phyloP scores from a whole-genome alignment of 257 asterid species.

The Cynanchum wilfordii region DNA sequence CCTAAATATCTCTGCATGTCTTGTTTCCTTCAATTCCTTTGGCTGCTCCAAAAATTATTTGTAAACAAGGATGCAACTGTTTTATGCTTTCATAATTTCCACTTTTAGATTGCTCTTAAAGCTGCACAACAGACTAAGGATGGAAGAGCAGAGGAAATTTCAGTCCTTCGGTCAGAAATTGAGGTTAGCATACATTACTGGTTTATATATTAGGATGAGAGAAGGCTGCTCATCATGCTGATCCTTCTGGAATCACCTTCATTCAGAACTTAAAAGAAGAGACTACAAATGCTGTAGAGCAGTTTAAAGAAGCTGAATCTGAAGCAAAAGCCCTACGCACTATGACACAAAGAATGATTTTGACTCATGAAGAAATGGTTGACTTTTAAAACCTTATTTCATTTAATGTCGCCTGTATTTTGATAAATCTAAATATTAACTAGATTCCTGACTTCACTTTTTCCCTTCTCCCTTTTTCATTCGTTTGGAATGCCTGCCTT shows the following conservation, averaged over 20 bases:
- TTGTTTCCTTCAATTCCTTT: not conserved
- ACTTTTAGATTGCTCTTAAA: slow-evolving; percentile 80
- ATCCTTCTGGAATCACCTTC: slow-evolving; percentile 24
- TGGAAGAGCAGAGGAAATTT: slow-evolving; percentile 76
- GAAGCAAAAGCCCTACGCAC: slow-evolving; percentile 88
- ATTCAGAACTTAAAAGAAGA: slow-evolving; percentile 75
- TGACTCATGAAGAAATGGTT: slow-evolving; percentile 99
- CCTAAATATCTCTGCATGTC: not conserved
- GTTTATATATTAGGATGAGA: slow-evolving; percentile 5
- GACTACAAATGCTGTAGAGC: slow-evolving; percentile 58
- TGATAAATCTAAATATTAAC: not conserved
- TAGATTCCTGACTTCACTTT: slow-evolving; percentile 21
- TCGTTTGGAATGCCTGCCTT: slow-evolving; percentile 6
- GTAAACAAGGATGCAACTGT: not conserved
- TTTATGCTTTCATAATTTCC: slow-evolving; percentile 12
- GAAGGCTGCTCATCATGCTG: slow-evolving; percentile 12
- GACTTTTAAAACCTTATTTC: slow-evolving; percentile 17
- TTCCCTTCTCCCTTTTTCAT: slow-evolving; percentile 10
- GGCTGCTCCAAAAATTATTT: not conserved
- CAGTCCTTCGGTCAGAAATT: slow-evolving; percentile 67
- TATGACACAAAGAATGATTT: slow-evolving; percentile 95
- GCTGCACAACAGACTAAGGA: slow-evolving; percentile 76
- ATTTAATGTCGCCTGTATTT: not conserved
- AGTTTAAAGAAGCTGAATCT: slow-evolving; percentile 85
- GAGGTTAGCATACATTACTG: slow-evolving; percentile 46